Base-by-base conservation (phyloP, 1,284 basidiomycete genomes). In the Malassezia caprae region DNA sequence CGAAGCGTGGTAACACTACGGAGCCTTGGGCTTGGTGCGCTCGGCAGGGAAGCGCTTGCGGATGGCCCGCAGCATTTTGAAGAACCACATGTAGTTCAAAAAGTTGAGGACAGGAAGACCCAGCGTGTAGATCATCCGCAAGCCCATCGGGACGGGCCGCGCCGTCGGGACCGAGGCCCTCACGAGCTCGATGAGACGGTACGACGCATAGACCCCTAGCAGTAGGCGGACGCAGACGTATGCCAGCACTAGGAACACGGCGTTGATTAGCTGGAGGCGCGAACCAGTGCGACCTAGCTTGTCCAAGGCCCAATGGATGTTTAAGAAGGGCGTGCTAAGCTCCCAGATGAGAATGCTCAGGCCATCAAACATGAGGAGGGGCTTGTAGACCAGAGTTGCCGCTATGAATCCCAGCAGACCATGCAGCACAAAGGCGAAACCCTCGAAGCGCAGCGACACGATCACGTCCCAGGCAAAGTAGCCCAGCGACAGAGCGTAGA, bases 231-330 rank as follows among this genome's bases (percentile, higher is more conserved):
- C 74, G 4, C 60, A 59, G 32, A 76, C 59, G 58, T 76, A 76
- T 5, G 70, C 56, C 11, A 51, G 46, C 13, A 75, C 62, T 12
- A 75, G 59, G 55, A 71, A 72, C 44, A 62, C 37, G 28, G 73
- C 73, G 57, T 77, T 77, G 53, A 76, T 56, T 31, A 77, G 61
- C 58, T 77, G 76, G 26, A 56, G 41, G 19, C 54, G 58, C 15
- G 65, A 67, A 0, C 76, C 76, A 0, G 75, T 76, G 60, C 68
- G 68, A 45, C 70, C 65, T 34, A 72, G 63, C 55, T 76, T 76
- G 69, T 77, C 76, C 32, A 75, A 56, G 60, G 75, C 75, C 76
- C 76, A 77, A 59, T 77, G 76, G 17, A 75, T 70, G 63, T 77
- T 75, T 46, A 77, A 72, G 69, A 77, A 77, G 8, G 71, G 69